These are phyloP conservation scores for Botrytis porri DNA, from an alignment of 2,329 filamentous ascomycete genomes.

Conservation along the genomic window DNA sequence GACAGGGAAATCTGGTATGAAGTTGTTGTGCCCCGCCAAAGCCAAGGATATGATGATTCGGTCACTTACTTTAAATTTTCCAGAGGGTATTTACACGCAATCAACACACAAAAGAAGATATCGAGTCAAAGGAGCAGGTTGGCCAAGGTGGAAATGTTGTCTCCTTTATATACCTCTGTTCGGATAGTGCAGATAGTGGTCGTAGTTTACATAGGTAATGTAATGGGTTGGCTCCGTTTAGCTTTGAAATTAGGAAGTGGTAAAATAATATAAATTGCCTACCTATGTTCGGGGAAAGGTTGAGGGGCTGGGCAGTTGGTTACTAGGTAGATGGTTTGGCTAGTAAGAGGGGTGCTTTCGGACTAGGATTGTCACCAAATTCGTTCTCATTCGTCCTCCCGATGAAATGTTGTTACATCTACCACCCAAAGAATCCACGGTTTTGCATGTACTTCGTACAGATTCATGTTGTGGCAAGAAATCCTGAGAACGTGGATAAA, in stretches of 20 bases:
- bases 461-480: constrained; percentile 15
- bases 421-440: constrained; percentile 9
- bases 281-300: constrained; percentile 1
- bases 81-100: constrained; percentile 1
- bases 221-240: background rate
- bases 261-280: background rate
- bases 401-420: constrained; percentile 6
- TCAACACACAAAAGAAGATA: background rate
- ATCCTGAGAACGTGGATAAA: background rate
- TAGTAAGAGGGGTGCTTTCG: background rate
- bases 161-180: constrained; percentile 2
- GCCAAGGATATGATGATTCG: constrained; percentile 1
- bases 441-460: constrained; percentile 8
- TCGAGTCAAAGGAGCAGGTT: background rate
- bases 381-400: constrained; percentile 7
- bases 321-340: background rate
- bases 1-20: constrained; percentile 11
- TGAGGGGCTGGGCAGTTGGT: constrained; percentile 6
- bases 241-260: background rate
- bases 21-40: constrained; percentile 7
- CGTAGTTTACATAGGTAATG: background rate
- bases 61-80: background rate
- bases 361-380: background rate
- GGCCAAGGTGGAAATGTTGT: background rate
- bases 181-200: background rate